Percentiles rank a stretch among this genome's conserved stretches.
Evolutionary conservation across 2,329 filamentous ascomycete genomes (phyloP).

Genomic region (Xylaria digitata): DNA sequence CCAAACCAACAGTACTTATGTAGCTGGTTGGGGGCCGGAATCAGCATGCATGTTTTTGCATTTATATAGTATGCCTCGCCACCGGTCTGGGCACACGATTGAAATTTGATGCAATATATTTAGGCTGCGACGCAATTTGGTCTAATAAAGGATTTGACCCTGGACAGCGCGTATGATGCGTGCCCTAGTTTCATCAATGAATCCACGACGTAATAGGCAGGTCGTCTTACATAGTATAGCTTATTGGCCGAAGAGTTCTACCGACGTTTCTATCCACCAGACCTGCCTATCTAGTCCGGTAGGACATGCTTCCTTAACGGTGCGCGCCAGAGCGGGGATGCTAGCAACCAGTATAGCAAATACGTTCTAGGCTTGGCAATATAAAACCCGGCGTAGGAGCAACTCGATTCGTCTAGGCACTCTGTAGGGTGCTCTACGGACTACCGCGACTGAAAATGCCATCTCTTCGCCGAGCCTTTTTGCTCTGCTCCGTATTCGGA

Average conservation of each 20-base stretch:
- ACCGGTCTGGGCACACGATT: too few species aligned
- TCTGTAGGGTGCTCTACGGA: slow-evolving; percentile 3
- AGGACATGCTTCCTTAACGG: too few species aligned
- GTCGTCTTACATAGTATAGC: neutral
- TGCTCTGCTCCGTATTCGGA: slow-evolving; percentile 21
- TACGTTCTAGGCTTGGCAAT: slow-evolving; percentile 17
- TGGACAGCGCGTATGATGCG: neutral
- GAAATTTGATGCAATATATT: too few species aligned
- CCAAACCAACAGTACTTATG: too few species aligned
- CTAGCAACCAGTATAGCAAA: too few species aligned
- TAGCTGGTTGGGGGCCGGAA: too few species aligned
- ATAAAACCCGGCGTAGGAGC: slow-evolving; percentile 16
- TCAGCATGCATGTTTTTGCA: too few species aligned
- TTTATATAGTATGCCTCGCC: too few species aligned
- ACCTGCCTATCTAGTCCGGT: slow-evolving; percentile 15
- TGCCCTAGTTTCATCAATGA: neutral
- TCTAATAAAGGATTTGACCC: neutral
- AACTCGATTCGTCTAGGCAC: neutral
- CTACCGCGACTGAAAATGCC: slow-evolving; percentile 11
- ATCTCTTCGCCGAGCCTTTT: slow-evolving; percentile 21
- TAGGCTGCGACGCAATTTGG: too few species aligned
- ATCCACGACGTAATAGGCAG: slow-evolving; percentile 8
- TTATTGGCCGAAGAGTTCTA: slow-evolving; percentile 13
- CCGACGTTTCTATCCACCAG: too few species aligned
- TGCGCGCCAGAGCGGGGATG: too few species aligned